Evolutionary conservation across 805 yeast genomes (phyloP).

Genomic region (Schwanniomyces pseudopolymorphus): DNA sequence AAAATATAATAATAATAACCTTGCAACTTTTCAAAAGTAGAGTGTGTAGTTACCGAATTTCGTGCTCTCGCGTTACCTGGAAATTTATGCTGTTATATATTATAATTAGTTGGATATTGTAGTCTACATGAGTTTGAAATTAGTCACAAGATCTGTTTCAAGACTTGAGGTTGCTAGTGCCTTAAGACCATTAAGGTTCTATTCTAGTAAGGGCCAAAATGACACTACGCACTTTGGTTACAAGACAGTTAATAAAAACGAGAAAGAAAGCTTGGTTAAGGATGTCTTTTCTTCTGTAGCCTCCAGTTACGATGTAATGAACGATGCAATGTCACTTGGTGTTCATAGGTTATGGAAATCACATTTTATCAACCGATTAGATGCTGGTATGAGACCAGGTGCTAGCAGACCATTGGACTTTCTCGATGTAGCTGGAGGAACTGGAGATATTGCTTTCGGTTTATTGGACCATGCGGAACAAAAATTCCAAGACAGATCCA

Average conservation of each 20-base stretch:
- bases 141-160: conserved; percentile 1
- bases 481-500: conserved; percentile 68
- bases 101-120: not conserved
- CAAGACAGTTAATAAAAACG: conserved; percentile 72
- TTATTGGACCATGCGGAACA: conserved; percentile 85
- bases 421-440: conserved; percentile 97
- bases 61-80: too few relatives aligned
- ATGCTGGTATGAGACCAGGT: conserved; percentile 92
- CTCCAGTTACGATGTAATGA: conserved; percentile 91
- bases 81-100: not conserved
- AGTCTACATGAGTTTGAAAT: conserved; percentile 7
- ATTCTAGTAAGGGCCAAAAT: conserved; percentile 10
- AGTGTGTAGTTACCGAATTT: not conserved
- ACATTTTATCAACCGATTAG: conserved; percentile 82
- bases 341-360: conserved; percentile 93
- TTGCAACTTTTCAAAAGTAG: not conserved
- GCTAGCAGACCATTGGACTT: conserved; percentile 74
- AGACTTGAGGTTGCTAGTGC: conserved; percentile 2
- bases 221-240: conserved; percentile 92
- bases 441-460: conserved; percentile 98
- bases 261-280: conserved; percentile 81
- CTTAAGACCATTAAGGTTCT: conserved; percentile 3
- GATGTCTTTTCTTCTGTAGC: conserved; percentile 95
- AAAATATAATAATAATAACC: not conserved
- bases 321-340: conserved; percentile 97